phyloP scores from a whole-genome alignment of 805 yeast species.

The Dipodascus geniculatus region DNA sequence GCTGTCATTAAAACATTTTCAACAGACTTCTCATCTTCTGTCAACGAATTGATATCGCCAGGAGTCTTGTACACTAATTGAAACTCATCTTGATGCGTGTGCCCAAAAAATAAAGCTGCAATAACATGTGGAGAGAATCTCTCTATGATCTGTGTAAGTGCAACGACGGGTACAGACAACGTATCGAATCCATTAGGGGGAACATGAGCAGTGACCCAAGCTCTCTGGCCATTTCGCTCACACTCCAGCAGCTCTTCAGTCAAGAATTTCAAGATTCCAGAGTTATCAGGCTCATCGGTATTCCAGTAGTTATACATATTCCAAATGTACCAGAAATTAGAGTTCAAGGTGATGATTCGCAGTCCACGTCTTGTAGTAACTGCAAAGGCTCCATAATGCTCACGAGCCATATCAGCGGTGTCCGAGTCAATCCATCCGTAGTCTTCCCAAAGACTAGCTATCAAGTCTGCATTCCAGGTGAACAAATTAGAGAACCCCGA shows the following conservation, averaged over 20 bases:
- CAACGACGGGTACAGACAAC: slow-evolving; percentile 47
- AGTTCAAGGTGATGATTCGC: slow-evolving; percentile 50
- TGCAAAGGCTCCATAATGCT: slow-evolving; percentile 53
- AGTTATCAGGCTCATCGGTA: slow-evolving; percentile 43
- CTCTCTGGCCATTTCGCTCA: slow-evolving; percentile 47
- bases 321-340: slow-evolving; percentile 55
- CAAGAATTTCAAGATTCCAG: slow-evolving; percentile 52
- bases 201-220: slow-evolving; percentile 65
- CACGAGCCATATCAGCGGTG: slow-evolving; percentile 27
- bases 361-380: slow-evolving; percentile 44
- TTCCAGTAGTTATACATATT: slow-evolving; percentile 46
- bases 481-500: slow-evolving; percentile 34
- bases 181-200: slow-evolving; percentile 45
- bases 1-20: slow-evolving; percentile 43
- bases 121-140: slow-evolving; percentile 59
- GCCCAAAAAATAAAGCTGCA: slow-evolving; percentile 61
- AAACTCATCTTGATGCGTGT: slow-evolving; percentile 61
- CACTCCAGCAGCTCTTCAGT: slow-evolving; percentile 50
- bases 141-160: slow-evolving; percentile 45
- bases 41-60: slow-evolving; percentile 22
- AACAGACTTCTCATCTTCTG: slow-evolving; percentile 30
- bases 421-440: slow-evolving; percentile 33
- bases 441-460: slow-evolving; percentile 39
- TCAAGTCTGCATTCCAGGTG: slow-evolving; percentile 37
- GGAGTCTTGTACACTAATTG: slow-evolving; percentile 34